Percentiles rank a stretch among this genome's conserved stretches.
phyloP scores from a whole-genome alignment of 1,284 basidiomycete species.

The Tausonia pullulans region DNA sequence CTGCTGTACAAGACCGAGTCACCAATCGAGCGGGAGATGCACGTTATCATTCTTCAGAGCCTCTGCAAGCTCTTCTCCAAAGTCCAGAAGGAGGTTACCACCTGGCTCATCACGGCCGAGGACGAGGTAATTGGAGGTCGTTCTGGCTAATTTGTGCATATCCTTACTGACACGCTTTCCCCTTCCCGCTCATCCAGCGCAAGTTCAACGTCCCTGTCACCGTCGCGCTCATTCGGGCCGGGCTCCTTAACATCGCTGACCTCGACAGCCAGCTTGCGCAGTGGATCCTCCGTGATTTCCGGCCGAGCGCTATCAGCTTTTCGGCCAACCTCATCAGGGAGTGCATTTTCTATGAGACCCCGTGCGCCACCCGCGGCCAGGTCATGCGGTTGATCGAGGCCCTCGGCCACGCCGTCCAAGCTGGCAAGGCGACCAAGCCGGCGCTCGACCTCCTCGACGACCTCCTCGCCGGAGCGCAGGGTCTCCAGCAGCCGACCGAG shows the following conservation, averaged over 20 bases:
- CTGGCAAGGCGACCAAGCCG: conserved; percentile 60
- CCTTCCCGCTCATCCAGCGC: conserved; percentile 43
- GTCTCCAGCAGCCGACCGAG: conserved; percentile 18
- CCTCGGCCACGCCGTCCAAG: conserved; percentile 38
- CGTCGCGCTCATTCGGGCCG: conserved; percentile 70
- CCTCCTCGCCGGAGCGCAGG: conserved; percentile 32
- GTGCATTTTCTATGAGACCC: conserved; percentile 66
- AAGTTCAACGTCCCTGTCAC: conserved; percentile 96
- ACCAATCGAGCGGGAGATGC: conserved; percentile 78
- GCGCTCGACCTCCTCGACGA: conserved; percentile 54
- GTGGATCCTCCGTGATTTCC: conserved; percentile 60
- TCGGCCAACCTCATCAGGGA: conserved; percentile 75
- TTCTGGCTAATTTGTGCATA: neutral
- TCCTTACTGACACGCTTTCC: neutral
- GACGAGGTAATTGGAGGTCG: conserved; percentile 54
- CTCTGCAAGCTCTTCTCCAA: conserved; percentile 82
- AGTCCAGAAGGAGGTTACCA: conserved; percentile 91
- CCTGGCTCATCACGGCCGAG: conserved; percentile 93
- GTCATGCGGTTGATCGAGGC: conserved; percentile 25
- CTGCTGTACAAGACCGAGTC: conserved; percentile 68
- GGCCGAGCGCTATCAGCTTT: conserved; percentile 69
- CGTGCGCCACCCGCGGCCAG: conserved; percentile 61
- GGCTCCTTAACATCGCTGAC: conserved; percentile 64
- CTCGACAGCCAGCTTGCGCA: conserved; percentile 89
- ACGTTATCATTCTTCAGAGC: conserved; percentile 75